Base-by-base conservation (phyloP, 306 rosid genomes). In the Malus sieversii region DNA sequence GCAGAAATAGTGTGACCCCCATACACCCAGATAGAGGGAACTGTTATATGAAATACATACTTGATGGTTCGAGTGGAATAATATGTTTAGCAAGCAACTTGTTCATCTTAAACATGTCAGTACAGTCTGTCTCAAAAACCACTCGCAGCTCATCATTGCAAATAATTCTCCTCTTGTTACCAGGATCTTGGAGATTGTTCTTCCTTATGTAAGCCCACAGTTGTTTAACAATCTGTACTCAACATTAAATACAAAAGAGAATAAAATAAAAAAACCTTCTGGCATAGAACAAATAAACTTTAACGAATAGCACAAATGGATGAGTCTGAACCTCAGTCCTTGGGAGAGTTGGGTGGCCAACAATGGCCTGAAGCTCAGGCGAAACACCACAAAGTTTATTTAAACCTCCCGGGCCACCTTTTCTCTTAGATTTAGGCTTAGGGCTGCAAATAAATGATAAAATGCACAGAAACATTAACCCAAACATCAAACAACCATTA, bases 341-440 rank as follows among this genome's bases (percentile, higher is more conserved):
- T 0, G 96, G 89, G 75, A 92, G 72, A 62, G 87, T 82, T 40
- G 96, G 92, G 62, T 90, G 96, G 77, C 96, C 96, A 76, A 92
- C 97, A 87, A 92, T 92, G 77, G 86, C 90, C 85, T 92, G 97
- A 76, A 92, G 96, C 86, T 88, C 88, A 72, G 97, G 96, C 0
- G 97, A 92, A 78, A 92, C 90, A 14, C 90, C 96, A 60, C 96
- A 92, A 29, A 88, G 86, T 74, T 92, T 90, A 89, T 78, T 90
- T 59, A 92, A 86, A 83, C 97, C 93, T 60, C 97, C 97, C 0
- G 97, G 93, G 74, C 97, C 97, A 81, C 97, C 97, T 85, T 88
- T 87, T 87, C 85, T 88, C 90, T 92, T 92, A 33, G 91, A 45
- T 85, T 92, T 90, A 23, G 88, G 83, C 68, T 78, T 89, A 73